Percentiles rank a stretch among this genome's conserved stretches.
Evolutionary conservation across 2,329 filamentous ascomycete species (phyloP).

Genomic region (Teratosphaeria pseudoeucalypti): DNA sequence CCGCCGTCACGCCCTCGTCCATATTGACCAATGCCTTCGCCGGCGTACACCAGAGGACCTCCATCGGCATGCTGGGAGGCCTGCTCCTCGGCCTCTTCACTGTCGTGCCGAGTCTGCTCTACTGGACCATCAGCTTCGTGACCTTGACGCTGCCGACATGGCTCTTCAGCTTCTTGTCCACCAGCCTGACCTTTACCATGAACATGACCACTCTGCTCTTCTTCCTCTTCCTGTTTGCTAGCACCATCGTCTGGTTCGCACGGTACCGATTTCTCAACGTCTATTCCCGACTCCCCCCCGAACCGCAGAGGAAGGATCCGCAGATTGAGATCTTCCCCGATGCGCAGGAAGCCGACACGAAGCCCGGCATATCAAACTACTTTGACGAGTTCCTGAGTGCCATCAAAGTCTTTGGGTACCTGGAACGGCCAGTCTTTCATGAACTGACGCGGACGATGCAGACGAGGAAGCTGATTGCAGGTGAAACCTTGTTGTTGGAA

Average conservation of each 20-base stretch:
- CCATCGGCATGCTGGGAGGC: conserved; percentile 23
- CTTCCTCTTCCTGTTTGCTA: conserved; percentile 65
- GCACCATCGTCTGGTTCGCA: conserved; percentile 86
- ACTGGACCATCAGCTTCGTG: conserved; percentile 73
- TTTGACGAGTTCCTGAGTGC: conserved; percentile 95
- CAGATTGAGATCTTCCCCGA: conserved; percentile 93
- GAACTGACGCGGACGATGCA: conserved; percentile 98
- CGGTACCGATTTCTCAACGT: conserved; percentile 94
- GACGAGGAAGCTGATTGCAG: conserved; percentile 88
- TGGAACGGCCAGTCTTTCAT: conserved; percentile 93
- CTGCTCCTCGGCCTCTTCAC: conserved; percentile 25
- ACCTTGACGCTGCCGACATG: conserved; percentile 85
- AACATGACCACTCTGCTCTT: conserved; percentile 92
- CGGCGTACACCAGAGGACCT: conserved; percentile 3
- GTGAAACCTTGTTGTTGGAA: conserved; percentile 87
- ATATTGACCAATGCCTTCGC: not conserved
- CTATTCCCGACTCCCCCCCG: conserved; percentile 86
- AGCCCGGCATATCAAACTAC: conserved; percentile 89
- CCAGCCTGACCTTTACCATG: conserved; percentile 94
- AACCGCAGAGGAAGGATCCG: conserved; percentile 91
- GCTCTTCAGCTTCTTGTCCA: conserved; percentile 81
- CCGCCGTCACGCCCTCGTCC: not conserved
- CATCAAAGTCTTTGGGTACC: conserved; percentile 97
- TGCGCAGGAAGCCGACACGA: conserved; percentile 76
- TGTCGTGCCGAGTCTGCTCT: conserved; percentile 49